phyloP scores from a whole-genome alignment of 345 rosid species.

The Boechera divaricarpa region DNA sequence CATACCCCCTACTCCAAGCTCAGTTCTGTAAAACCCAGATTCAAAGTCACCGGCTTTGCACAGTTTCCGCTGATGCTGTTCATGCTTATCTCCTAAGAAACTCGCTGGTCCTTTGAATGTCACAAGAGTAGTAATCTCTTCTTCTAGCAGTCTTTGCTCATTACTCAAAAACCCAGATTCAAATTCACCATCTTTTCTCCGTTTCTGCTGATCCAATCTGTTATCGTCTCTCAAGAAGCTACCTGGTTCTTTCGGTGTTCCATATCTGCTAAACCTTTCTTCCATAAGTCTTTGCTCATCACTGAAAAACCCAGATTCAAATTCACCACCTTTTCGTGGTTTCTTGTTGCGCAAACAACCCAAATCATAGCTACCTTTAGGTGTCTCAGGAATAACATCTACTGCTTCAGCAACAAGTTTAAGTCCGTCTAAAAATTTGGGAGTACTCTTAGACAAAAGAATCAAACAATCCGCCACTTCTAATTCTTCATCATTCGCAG shows the following conservation, averaged over 20 bases:
- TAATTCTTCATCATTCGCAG: slow-evolving; percentile 49
- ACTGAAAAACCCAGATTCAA: slow-evolving; percentile 6
- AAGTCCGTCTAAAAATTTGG: slow-evolving; percentile 26
- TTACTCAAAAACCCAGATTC: neutral
- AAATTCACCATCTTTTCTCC: neutral
- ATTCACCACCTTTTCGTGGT: slow-evolving; percentile 14
- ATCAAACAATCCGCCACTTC: slow-evolving; percentile 63
- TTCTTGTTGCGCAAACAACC: slow-evolving; percentile 43
- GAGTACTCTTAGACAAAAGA: slow-evolving; percentile 56
- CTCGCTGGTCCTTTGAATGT: neutral
- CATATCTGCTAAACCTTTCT: slow-evolving; percentile 13
- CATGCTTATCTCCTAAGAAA: neutral
- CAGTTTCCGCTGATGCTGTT: neutral
- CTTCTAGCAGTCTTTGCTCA: slow-evolving; percentile 8
- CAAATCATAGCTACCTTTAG: slow-evolving; percentile 35
- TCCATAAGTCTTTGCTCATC: neutral
- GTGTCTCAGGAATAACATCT: slow-evolving; percentile 31
- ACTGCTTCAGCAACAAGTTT: slow-evolving; percentile 41
- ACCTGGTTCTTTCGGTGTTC: neutral
- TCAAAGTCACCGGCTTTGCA: slow-evolving; percentile 27
- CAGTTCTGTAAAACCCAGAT: slow-evolving; percentile 5
- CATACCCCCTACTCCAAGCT: slow-evolving; percentile 14
- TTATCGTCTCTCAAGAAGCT: slow-evolving; percentile 14
- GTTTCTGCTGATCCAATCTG: slow-evolving; percentile 1
- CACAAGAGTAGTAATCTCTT: slow-evolving; percentile 8